A percentile compares a stretch with the other conserved stretches of the same genome.
Evolutionary conservation across 2,329 filamentous ascomycete species (phyloP).

Genomic region (Elsinoe fawcettii): DNA sequence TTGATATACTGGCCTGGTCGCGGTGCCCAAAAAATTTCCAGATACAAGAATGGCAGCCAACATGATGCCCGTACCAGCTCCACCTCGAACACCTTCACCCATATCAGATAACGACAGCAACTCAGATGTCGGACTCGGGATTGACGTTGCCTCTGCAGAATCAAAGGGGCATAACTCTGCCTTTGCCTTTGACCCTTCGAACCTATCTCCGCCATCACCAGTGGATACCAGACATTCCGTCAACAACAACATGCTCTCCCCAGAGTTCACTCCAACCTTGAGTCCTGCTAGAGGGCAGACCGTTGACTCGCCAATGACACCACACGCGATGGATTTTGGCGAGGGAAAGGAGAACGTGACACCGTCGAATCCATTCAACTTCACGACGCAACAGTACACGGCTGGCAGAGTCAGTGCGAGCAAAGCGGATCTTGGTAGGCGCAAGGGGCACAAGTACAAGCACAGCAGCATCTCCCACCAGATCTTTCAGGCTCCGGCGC

Average conservation of each 20-base stretch:
- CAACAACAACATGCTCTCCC: constrained; percentile 17
- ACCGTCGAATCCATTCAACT: constrained; percentile 76
- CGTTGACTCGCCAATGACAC: constrained; percentile 24
- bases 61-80: constrained; percentile 50
- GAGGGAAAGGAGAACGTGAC: constrained; percentile 22
- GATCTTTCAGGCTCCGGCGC: constrained; percentile 89
- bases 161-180: constrained; percentile 15
- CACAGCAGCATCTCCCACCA: constrained; percentile 94
- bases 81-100: constrained; percentile 58
- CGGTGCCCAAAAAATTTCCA: neutral
- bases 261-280: constrained; percentile 15
- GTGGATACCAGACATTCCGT: constrained; percentile 5
- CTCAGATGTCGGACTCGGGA: constrained; percentile 19
- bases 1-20: constrained; percentile 5
- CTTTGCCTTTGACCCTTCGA: constrained; percentile 14
- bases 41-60: constrained; percentile 46
- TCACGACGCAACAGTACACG: constrained; percentile 57
- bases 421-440: constrained; percentile 83
- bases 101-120: constrained; percentile 46
- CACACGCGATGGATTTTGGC: constrained; percentile 23
- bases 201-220: constrained; percentile 12
- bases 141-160: constrained; percentile 20
- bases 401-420: constrained; percentile 24
- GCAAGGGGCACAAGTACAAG: constrained; percentile 94
- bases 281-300: constrained; percentile 18